phyloP scores from a whole-genome alignment of 2,329 filamentous ascomycete species.

The Cytospora schulzeri region DNA sequence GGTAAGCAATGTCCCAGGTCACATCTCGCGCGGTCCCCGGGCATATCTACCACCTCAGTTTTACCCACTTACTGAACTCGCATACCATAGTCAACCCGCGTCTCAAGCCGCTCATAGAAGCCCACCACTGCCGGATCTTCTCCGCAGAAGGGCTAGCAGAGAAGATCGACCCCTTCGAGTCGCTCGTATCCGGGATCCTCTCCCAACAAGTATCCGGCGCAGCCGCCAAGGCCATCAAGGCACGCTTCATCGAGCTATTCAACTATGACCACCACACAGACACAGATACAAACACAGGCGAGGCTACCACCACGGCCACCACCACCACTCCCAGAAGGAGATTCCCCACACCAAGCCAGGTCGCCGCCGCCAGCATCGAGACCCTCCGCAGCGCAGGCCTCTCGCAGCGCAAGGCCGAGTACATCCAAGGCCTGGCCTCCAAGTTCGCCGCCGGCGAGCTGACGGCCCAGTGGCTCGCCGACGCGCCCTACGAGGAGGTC shows the following conservation, averaged over 20 bases:
- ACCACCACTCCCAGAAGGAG: conserved; percentile 24
- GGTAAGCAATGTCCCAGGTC: conserved; percentile 7
- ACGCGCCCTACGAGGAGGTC: conserved; percentile 83
- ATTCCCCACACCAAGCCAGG: conserved; percentile 78
- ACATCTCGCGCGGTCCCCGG: background rate
- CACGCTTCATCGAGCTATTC: conserved; percentile 80
- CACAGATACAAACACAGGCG: conserved; percentile 30
- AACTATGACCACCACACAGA: conserved; percentile 39
- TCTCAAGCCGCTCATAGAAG: conserved; percentile 71
- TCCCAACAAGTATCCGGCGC: conserved; percentile 95
- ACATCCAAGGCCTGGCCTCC: conserved; percentile 80
- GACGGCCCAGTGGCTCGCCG: conserved; percentile 72
- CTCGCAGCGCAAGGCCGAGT: conserved; percentile 94
- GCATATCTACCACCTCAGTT: background rate
- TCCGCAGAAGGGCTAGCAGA: conserved; percentile 81
- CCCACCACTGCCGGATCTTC: conserved; percentile 78
- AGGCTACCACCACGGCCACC: background rate
- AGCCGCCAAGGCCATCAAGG: conserved; percentile 85
- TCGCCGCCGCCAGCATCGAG: conserved; percentile 64
- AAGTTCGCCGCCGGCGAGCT: conserved; percentile 79
- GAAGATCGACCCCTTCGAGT: conserved; percentile 84
- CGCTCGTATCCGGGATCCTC: conserved; percentile 83
- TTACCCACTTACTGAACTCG: background rate
- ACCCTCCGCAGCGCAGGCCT: conserved; percentile 81
- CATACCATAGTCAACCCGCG: conserved; percentile 62